Conservation (phyloP, 2,329 filamentous ascomycete genomes). For the Exophiala oligosperma region DNA sequence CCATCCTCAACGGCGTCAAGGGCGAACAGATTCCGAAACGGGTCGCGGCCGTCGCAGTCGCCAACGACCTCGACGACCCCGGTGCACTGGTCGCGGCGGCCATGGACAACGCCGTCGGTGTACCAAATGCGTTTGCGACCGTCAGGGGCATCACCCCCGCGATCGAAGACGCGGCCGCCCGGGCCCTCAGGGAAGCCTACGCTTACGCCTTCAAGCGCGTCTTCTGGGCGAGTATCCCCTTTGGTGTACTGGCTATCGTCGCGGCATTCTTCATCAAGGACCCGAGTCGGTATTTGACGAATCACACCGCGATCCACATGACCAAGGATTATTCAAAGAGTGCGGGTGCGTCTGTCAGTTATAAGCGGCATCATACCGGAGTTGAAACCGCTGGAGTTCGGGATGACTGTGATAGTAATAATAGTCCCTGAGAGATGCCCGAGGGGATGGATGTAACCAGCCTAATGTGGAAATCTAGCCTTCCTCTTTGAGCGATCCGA, state of each 20-base stretch:
- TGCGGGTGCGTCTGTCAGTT: background rate
- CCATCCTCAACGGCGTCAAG: slow-evolving; percentile 25
- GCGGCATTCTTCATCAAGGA: slow-evolving; percentile 11
- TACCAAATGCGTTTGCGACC: slow-evolving; percentile 27
- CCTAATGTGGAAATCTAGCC: too few relatives aligned
- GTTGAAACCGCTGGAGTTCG: too few relatives aligned
- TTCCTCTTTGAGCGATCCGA: too few relatives aligned
- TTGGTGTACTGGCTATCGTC: slow-evolving; percentile 24
- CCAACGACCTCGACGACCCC: slow-evolving; percentile 33
- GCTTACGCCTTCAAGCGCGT: slow-evolving; percentile 46
- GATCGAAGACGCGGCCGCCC: slow-evolving; percentile 37
- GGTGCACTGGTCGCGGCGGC: slow-evolving; percentile 38
- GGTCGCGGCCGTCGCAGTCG: slow-evolving; percentile 35
- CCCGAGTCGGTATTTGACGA: background rate
- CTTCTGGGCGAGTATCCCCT: slow-evolving; percentile 31
- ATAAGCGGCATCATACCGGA: too few relatives aligned
- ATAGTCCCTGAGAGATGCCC: too few relatives aligned
- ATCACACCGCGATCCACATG: background rate
- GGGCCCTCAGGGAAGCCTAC: slow-evolving; percentile 43
- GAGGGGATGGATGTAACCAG: too few relatives aligned
- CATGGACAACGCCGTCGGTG: slow-evolving; percentile 31
- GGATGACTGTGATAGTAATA: too few relatives aligned
- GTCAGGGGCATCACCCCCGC: slow-evolving; percentile 38
- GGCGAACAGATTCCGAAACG: background rate
- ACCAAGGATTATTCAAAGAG: background rate